A percentile compares a stretch with the other conserved stretches of the same genome.
Conservation (phyloP, 192 early-diverging fungal genomes). For the Rhizoclosmatium sp. region DNA sequence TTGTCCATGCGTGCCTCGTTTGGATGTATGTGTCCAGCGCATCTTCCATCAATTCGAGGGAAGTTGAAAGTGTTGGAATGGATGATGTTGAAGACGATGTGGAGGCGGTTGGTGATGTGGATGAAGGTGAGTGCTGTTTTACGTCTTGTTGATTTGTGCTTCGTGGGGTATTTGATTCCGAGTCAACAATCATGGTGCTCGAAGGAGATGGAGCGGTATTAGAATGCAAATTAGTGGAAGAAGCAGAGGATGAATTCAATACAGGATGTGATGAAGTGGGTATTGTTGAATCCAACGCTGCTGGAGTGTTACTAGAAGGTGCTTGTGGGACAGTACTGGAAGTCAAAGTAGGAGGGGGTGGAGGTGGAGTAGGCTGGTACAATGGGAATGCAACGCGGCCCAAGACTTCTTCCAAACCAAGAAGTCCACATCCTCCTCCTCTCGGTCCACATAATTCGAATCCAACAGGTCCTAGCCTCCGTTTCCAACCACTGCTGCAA, state of each 20-base stretch:
- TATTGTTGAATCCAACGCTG: no score
- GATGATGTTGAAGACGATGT: background rate
- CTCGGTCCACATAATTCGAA: slow-evolving; percentile 10
- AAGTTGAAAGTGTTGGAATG: no score
- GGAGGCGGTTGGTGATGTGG: background rate
- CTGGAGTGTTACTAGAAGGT: no score
- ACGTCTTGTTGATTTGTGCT: background rate
- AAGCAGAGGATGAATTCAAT: background rate
- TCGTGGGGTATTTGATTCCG: background rate
- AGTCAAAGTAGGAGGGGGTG: background rate
- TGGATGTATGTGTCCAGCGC: background rate
- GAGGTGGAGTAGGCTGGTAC: no score
- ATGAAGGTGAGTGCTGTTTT: background rate
- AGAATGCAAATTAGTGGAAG: background rate
- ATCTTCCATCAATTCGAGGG: no score
- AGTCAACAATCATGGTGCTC: background rate
- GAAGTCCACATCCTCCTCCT: slow-evolving; percentile 14
- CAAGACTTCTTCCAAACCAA: slow-evolving; percentile 26
- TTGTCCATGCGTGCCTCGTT: background rate
- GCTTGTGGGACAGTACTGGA: background rate
- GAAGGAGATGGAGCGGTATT: background rate
- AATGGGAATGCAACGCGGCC: background rate
- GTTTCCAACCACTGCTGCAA: background rate
- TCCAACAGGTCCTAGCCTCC: background rate
- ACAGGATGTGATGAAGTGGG: no score